Conservation (phyloP, 768 basidiomycete genomes). For the Psilocybe tampanensis region DNA sequence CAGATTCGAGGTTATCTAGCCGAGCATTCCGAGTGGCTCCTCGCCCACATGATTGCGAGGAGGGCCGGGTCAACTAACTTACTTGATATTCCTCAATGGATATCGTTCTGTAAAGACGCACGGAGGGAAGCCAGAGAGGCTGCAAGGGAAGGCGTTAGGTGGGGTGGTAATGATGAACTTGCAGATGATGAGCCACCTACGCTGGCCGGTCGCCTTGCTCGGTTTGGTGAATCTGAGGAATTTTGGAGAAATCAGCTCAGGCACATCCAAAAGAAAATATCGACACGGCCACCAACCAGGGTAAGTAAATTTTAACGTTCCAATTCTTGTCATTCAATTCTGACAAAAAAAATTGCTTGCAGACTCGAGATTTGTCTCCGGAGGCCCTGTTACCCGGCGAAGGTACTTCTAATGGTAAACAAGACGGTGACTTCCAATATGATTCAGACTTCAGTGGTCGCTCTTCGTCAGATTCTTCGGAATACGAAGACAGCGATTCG, state of each 20-base stretch:
- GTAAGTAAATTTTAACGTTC: neutral
- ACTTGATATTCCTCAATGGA: conserved; percentile 51
- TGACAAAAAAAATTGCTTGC: neutral
- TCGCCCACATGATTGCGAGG: conserved; percentile 45
- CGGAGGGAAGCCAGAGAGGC: conserved; percentile 34
- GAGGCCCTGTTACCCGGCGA: neutral
- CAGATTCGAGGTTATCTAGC: conserved; percentile 56
- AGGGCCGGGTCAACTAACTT: conserved; percentile 22
- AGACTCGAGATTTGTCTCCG: conserved; percentile 5
- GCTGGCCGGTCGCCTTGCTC: conserved; percentile 25
- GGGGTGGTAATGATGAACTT: conserved; percentile 31
- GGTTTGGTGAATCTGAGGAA: conserved; percentile 31
- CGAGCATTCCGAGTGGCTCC: conserved; percentile 59
- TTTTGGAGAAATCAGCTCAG: conserved; percentile 33
- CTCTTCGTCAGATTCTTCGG: conserved; percentile 39
- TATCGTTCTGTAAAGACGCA: conserved; percentile 40
- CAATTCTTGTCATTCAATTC: neutral
- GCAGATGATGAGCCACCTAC: conserved; percentile 1
- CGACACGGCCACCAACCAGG: conserved; percentile 8
- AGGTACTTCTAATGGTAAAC: neutral
- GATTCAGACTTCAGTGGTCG: conserved; percentile 64
- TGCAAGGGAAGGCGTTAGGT: conserved; percentile 19
- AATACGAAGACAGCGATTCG: conserved; percentile 31
- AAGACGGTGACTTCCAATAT: conserved; percentile 32
- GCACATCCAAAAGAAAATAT: conserved; percentile 12